Percentiles rank a stretch among this genome's conserved stretches.
Conservation (phyloP, 192 early-diverging fungal species). For the Umbelopsis ramanniana region DNA sequence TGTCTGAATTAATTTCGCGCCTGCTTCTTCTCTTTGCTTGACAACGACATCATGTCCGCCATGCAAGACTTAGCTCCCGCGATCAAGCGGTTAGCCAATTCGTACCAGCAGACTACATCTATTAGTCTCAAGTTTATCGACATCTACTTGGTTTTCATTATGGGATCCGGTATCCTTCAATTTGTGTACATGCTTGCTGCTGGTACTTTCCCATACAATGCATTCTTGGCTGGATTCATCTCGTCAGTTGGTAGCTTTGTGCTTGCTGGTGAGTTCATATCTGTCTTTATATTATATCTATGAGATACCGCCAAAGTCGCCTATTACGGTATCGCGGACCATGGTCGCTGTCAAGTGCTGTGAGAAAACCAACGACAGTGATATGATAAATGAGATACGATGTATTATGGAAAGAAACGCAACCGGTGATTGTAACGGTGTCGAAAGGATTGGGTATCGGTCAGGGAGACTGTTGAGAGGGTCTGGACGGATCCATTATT, state of each 20-base stretch:
- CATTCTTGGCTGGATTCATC: constrained; percentile 95
- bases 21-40: not conserved
- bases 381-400: too few species aligned
- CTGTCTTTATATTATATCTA: not conserved
- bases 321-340: not conserved
- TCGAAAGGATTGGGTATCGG: not conserved
- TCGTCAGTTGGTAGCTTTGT: constrained; percentile 92
- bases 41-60: not conserved
- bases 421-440: not conserved
- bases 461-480: not conserved
- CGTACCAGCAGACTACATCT: constrained; percentile 72
- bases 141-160: constrained; percentile 88
- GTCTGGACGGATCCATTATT: constrained; percentile 20
- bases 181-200: constrained; percentile 85
- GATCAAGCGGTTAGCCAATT: constrained; percentile 22
- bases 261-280: constrained; percentile 67
- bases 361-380: too few species aligned
- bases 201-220: constrained; percentile 97
- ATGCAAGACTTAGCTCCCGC: constrained; percentile 27
- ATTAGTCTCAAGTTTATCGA: constrained; percentile 89
- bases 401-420: too few species aligned
- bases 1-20: not conserved
- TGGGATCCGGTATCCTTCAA: constrained; percentile 89
- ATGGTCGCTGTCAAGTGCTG: not conserved
- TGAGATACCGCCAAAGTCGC: too few species aligned